Percentiles rank a stretch among this genome's conserved stretches.
phyloP scores from a whole-genome alignment of 139 green algal species.

The Chlorella sp. region DNA sequence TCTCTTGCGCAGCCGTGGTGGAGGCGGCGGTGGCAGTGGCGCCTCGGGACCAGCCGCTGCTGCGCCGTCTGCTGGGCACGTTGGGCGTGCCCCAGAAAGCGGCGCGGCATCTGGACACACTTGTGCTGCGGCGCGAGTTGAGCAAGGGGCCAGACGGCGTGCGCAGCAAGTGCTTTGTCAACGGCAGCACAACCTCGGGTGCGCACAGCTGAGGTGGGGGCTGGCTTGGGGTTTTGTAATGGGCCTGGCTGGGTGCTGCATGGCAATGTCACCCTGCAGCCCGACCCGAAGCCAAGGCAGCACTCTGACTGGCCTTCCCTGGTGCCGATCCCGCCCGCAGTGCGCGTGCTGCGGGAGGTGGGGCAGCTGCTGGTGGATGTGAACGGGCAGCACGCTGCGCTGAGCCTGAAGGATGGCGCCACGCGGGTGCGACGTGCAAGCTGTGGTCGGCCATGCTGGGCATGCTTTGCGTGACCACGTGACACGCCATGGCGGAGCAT shows the following conservation, averaged over 20 bases:
- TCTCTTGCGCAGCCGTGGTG: constrained; percentile 50
- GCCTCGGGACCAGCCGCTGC: neutral
- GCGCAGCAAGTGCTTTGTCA: constrained; percentile 75
- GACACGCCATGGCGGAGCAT: too few relatives aligned
- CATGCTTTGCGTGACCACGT: too few relatives aligned
- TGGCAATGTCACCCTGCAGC: too few relatives aligned
- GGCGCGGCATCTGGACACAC: neutral
- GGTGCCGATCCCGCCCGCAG: neutral
- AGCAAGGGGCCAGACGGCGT: constrained; percentile 22
- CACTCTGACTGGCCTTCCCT: neutral
- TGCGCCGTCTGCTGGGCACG: constrained; percentile 40
- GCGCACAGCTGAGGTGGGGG: neutral
- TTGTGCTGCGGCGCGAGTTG: constrained; percentile 51
- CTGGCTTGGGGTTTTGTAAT: too few relatives aligned
- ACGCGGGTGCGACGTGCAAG: constrained; percentile 1
- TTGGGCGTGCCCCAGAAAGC: constrained; percentile 33
- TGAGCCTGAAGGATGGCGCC: constrained; percentile 47
- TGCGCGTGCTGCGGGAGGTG: constrained; percentile 80
- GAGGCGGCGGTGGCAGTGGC: constrained; percentile 63
- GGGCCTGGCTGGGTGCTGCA: too few relatives aligned
- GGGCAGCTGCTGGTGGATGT: constrained; percentile 79
- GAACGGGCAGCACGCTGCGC: constrained; percentile 83
- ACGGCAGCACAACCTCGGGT: constrained; percentile 65
- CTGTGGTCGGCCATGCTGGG: too few relatives aligned
- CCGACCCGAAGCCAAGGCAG: too few relatives aligned